Conservation (phyloP, 345 rosid species). For the Luvunga scandens region DNA sequence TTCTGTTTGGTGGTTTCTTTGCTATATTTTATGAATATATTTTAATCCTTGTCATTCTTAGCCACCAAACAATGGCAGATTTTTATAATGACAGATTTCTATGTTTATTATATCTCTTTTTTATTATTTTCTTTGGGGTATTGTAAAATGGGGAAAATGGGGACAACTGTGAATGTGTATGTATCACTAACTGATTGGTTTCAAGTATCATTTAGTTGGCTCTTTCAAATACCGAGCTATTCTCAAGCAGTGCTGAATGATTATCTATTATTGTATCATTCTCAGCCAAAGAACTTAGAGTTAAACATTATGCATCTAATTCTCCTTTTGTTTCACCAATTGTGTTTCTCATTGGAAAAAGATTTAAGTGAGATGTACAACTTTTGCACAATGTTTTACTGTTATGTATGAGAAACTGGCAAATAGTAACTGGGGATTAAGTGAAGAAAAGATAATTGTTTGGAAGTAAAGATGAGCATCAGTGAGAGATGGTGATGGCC, state of each 20-base stretch:
- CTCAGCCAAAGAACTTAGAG: neutral
- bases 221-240: neutral
- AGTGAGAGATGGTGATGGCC: neutral
- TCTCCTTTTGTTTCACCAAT: neutral
- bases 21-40: neutral
- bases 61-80: neutral
- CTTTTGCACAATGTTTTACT: neutral
- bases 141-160: neutral
- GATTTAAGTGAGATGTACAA: neutral
- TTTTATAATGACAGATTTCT: too few relatives aligned
- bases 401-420: neutral
- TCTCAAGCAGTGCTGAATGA: neutral
- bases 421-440: neutral
- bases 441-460: neutral
- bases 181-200: neutral
- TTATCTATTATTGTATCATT: neutral
- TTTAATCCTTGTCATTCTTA: neutral
- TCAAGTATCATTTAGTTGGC: neutral
- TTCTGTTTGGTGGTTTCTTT: slow-evolving; percentile 1
- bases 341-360: neutral
- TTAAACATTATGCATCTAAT: neutral
- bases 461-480: neutral
- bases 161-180: neutral
- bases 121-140: neutral
- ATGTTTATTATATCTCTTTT: too few relatives aligned